Conservation (phyloP, 139 green algal species). For the Chlamydomonas sphaeroides region DNA sequence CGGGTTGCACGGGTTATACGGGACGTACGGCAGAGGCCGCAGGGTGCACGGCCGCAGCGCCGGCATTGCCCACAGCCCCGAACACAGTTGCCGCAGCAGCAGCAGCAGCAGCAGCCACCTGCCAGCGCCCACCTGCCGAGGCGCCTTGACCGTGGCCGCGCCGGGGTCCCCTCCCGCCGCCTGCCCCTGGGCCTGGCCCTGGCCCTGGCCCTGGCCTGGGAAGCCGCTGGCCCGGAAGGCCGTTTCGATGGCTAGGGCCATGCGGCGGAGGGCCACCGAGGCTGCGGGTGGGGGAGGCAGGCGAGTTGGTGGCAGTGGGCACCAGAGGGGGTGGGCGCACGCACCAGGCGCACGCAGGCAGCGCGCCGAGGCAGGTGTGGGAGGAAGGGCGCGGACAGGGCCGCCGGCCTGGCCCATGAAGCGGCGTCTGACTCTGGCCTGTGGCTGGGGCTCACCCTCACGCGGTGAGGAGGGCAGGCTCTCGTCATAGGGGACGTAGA, state of each 20-base stretch:
- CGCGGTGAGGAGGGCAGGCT: slow-evolving; percentile 73
- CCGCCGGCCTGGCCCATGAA: too few relatives aligned
- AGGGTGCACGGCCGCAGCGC: too few relatives aligned
- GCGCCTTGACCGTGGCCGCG: neutral
- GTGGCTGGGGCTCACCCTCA: slow-evolving; percentile 70
- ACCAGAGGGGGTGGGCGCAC: too few relatives aligned
- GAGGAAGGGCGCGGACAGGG: too few relatives aligned
- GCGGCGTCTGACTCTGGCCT: too few relatives aligned
- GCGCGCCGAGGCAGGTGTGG: too few relatives aligned
- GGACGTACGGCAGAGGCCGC: too few relatives aligned
- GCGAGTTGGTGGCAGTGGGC: too few relatives aligned
- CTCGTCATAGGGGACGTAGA: slow-evolving; percentile 91
- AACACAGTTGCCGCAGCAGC: slow-evolving; percentile 30
- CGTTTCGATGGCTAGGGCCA: slow-evolving; percentile 56
- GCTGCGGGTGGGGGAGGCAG: slow-evolving; percentile 51
- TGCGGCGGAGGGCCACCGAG: slow-evolving; percentile 46
- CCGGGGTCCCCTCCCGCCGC: neutral
- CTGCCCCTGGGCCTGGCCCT: neutral
- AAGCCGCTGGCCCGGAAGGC: slow-evolving; percentile 38
- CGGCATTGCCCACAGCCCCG: too few relatives aligned
- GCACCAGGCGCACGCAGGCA: too few relatives aligned
- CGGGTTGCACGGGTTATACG: slow-evolving; percentile 26
- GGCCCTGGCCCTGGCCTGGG: neutral
- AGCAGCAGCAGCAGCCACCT: neutral
- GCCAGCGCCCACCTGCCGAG: slow-evolving; percentile 6